phyloP scores from a whole-genome alignment of 805 yeast genomes.

The Candida stauntonica region DNA sequence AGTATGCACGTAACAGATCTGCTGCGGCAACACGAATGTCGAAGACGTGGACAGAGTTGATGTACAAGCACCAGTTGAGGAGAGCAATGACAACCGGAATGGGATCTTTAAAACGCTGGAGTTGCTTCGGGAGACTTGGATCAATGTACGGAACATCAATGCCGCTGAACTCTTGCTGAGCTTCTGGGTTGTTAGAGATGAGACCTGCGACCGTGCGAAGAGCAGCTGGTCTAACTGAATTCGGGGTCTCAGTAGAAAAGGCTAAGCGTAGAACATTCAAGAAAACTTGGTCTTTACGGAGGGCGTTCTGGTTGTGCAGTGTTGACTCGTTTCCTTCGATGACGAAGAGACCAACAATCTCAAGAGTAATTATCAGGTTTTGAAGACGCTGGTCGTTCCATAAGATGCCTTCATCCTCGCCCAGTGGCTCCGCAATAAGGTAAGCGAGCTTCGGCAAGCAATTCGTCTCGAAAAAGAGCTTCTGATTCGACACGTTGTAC shows the following conservation, averaged over 20 bases:
- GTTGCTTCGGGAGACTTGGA: slow-evolving; percentile 49
- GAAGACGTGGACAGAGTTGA: slow-evolving; percentile 80
- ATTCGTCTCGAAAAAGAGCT: slow-evolving; percentile 79
- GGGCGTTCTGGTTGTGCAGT: slow-evolving; percentile 51
- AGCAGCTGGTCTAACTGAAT: slow-evolving; percentile 61
- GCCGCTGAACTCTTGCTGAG: slow-evolving; percentile 68
- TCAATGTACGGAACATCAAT: slow-evolving; percentile 93
- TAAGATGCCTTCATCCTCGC: slow-evolving; percentile 37
- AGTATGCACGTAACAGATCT: slow-evolving; percentile 60
- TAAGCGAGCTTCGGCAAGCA: slow-evolving; percentile 62
- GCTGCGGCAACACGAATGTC: slow-evolving; percentile 75
- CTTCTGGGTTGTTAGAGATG: slow-evolving; percentile 57
- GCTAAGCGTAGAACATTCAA: slow-evolving; percentile 64
- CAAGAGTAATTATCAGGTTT: slow-evolving; percentile 64
- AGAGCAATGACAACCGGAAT: slow-evolving; percentile 74
- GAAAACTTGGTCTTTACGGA: slow-evolving; percentile 59
- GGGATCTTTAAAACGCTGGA: slow-evolving; percentile 28
- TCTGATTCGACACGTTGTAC: slow-evolving; percentile 88
- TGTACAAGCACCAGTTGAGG: slow-evolving; percentile 74
- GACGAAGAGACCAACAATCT: slow-evolving; percentile 69
- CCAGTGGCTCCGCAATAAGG: slow-evolving; percentile 59
- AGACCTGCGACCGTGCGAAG: slow-evolving; percentile 74
- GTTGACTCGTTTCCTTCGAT: slow-evolving; percentile 68
- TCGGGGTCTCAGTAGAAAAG: slow-evolving; percentile 62
- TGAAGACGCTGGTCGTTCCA: slow-evolving; percentile 77